phyloP scores from a whole-genome alignment of 2,329 filamentous ascomycete species.

The Mycocentrospora acerina region DNA sequence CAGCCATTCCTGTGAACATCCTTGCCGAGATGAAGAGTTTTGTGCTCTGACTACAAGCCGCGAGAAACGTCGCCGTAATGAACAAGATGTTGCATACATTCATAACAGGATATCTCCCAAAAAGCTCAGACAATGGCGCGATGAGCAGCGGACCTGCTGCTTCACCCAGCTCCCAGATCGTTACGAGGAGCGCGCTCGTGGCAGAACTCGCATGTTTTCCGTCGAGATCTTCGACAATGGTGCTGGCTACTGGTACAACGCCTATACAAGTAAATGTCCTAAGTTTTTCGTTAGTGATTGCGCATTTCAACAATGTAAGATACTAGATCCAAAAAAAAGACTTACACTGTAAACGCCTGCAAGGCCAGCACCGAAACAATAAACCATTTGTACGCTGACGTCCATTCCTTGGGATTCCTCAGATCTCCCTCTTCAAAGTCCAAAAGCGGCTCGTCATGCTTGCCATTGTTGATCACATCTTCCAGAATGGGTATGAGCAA shows the following conservation, averaged over 20 bases:
- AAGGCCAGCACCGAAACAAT: conserved; percentile 36
- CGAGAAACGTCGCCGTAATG: conserved; percentile 45
- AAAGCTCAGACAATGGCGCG: conserved; percentile 37
- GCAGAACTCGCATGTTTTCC: conserved; percentile 23
- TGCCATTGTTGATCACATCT: conserved; percentile 15
- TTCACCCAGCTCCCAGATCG: conserved; percentile 41
- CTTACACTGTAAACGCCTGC: conserved; percentile 41
- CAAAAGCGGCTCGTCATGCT: conserved; percentile 22
- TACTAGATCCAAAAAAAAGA: neutral
- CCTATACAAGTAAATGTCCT: conserved; percentile 44
- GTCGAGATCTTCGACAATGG: conserved; percentile 36
- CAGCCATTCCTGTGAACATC: conserved; percentile 48
- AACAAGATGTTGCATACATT: conserved; percentile 47
- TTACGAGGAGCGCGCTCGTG: conserved; percentile 34
- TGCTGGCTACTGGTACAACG: conserved; percentile 36
- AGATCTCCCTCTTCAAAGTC: conserved; percentile 34
- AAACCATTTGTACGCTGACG: conserved; percentile 30
- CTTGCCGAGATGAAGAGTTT: conserved; percentile 45
- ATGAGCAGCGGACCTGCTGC: conserved; percentile 38
- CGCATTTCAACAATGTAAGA: neutral
- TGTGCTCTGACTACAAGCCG: conserved; percentile 42
- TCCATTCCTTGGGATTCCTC: conserved; percentile 37
- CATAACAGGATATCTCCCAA: conserved; percentile 36
- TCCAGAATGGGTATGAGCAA: conserved; percentile 26
- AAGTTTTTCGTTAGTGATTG: conserved; percentile 8